Base-by-base conservation (phyloP, 1,284 basidiomycete species). In the Ceraceosorus guamensis region DNA sequence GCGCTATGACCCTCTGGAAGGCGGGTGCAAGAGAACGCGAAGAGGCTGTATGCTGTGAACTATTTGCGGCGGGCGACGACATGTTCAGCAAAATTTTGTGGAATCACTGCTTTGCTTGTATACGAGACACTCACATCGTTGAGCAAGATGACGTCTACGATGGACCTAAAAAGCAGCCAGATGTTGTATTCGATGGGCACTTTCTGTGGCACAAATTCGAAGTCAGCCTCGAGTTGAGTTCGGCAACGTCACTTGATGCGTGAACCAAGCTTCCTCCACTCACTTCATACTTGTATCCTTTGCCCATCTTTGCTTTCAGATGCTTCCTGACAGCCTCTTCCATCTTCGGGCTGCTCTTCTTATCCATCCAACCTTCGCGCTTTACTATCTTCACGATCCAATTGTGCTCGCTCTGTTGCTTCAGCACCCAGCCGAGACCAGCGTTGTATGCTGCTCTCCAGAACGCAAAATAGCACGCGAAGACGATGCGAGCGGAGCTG, bases 21-120 rank as follows among this genome's bases (percentile, higher is more conserved):
- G 87, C 84, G 37, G 87, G 77, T 87, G 89, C 56, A 92, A 8
- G 77, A 76, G 47, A 78, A 70, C 0, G 92, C 91, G 76, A 97
- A 97, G 81, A 95, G 85, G 77, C 87, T 89, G 76, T 97, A 98
- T 0, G 93, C 87, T 57, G 93, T 77, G 76, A 98, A 98, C 89
- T 91, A 66, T 8, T 30, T 39, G 6, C 5, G 41, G 24, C 6
- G n/a, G 43, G 13, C 24, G 2, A 44, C 4, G 5, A 16, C n/a
- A n/a, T n/a, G n/a, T n/a, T n/a, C n/a, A 33, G 24, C 6, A 8
- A 24, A 13, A 16, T 41, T 8, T n/a, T 8, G 37, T 8, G 8
- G 8, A 41, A 41, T 41, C 37, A n/a, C 37, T 8, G 37, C 37
- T 41, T n/a, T n/a, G n/a, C n/a, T n/a, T n/a, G n/a, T 10, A 30